Conservation (phyloP, 2,329 filamentous ascomycete species). For the Lizonia empirigonia region DNA sequence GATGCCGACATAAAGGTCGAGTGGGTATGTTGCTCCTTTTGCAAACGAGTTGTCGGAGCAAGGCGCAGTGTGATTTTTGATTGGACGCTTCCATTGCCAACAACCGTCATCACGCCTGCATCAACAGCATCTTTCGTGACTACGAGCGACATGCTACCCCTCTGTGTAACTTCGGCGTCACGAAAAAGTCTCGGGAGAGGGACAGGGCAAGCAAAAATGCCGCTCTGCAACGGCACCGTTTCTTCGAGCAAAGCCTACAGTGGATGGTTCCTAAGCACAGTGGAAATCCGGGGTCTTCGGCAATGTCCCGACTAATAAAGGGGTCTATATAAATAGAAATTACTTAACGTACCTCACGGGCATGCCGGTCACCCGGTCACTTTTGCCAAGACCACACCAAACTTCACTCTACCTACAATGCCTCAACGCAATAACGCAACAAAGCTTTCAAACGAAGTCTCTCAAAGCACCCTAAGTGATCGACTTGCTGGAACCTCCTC, state of each 20-base stretch:
- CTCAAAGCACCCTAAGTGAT: too few relatives aligned
- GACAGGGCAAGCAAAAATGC: background rate
- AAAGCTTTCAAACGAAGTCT: too few relatives aligned
- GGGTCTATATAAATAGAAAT: too few relatives aligned
- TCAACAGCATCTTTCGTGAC: too few relatives aligned
- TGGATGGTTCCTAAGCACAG: background rate
- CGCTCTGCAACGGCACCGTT: background rate
- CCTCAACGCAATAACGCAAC: too few relatives aligned
- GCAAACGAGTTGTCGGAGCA: background rate
- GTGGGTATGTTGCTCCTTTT: slow-evolving; percentile 1
- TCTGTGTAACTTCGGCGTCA: background rate
- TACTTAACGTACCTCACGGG: too few relatives aligned
- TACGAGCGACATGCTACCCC: too few relatives aligned
- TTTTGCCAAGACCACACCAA: too few relatives aligned
- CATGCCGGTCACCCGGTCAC: too few relatives aligned
- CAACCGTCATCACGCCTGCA: background rate
- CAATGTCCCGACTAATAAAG: background rate
- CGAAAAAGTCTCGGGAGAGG: background rate
- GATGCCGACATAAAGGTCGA: slow-evolving; percentile 18
- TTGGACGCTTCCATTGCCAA: background rate
- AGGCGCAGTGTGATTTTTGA: background rate
- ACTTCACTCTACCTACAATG: too few relatives aligned
- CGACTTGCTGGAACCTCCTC: too few relatives aligned
- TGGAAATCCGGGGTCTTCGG: slow-evolving; percentile 2
- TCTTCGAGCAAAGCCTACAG: background rate